A percentile compares a stretch with the other conserved stretches of the same genome.
phyloP scores from a whole-genome alignment of 768 basidiomycete species.

The Arthromyces matolae region DNA sequence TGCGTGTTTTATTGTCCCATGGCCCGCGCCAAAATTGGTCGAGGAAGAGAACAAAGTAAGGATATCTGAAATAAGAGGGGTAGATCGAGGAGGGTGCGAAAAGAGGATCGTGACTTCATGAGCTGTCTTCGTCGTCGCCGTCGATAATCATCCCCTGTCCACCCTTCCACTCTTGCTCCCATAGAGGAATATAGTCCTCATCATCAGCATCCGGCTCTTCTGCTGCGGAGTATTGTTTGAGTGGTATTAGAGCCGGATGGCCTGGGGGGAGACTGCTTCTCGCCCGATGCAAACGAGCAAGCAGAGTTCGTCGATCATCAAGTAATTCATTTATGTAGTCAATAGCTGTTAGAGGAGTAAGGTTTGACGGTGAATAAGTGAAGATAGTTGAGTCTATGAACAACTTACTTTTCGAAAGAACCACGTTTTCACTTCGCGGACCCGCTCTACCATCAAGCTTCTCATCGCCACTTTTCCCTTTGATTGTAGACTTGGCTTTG shows the following conservation, averaged over 20 bases:
- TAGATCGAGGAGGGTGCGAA: background rate
- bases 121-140: slow-evolving; percentile 40
- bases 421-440: slow-evolving; percentile 87
- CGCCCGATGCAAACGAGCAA: slow-evolving; percentile 57
- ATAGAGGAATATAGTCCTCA: slow-evolving; percentile 39
- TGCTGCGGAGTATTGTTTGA: slow-evolving; percentile 18
- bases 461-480: slow-evolving; percentile 42
- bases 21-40: background rate
- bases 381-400: no score
- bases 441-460: slow-evolving; percentile 82
- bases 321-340: slow-evolving; percentile 75
- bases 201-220: slow-evolving; percentile 15
- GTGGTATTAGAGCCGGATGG: slow-evolving; percentile 51
- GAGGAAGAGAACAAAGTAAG: background rate
- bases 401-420: slow-evolving; percentile 84
- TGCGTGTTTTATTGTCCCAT: slow-evolving; percentile 1
- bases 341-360: slow-evolving; percentile 54
- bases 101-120: slow-evolving; percentile 2
- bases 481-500: slow-evolving; percentile 47
- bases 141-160: slow-evolving; percentile 51
- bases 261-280: slow-evolving; percentile 51
- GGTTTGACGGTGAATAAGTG: background rate
- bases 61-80: background rate
- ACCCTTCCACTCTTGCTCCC: slow-evolving; percentile 86
- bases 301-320: slow-evolving; percentile 52